phyloP scores from a whole-genome alignment of 129 eudicot species.

The Escallonia rubra region DNA sequence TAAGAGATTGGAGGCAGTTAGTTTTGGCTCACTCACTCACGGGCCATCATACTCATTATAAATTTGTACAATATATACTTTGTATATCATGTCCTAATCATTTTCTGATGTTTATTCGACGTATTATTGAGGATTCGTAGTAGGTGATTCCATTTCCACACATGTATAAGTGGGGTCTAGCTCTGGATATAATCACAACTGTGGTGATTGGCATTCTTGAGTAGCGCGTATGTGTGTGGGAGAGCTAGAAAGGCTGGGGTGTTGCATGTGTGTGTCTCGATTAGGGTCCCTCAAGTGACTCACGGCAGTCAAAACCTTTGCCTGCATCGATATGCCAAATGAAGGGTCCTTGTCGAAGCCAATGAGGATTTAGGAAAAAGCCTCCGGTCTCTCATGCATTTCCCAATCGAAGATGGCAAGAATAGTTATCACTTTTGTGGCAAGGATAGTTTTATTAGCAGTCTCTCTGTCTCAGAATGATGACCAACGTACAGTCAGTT shows the following conservation, averaged over 20 bases:
- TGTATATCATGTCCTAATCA: conserved; percentile 20
- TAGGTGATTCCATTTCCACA: not conserved
- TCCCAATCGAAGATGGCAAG: too few relatives aligned
- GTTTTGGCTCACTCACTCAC: conserved; percentile 29
- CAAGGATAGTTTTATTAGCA: too few relatives aligned
- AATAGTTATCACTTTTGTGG: too few relatives aligned
- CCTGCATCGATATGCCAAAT: not conserved
- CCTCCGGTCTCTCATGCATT: too few relatives aligned
- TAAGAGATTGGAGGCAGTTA: conserved; percentile 2
- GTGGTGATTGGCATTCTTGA: not conserved
- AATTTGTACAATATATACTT: not conserved
- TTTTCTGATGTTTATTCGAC: conserved; percentile 5
- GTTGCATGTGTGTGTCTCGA: conserved; percentile 8
- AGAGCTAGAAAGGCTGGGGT: not conserved
- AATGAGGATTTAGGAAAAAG: not conserved
- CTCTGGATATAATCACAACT: not conserved
- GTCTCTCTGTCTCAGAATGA: too few relatives aligned
- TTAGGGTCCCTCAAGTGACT: conserved; percentile 13
- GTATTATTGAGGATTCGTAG: not conserved
- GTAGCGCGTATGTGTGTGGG: not conserved
- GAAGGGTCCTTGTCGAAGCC: conserved; percentile 10
- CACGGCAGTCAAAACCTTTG: conserved; percentile 13
- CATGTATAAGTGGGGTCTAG: not conserved
- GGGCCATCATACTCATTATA: conserved; percentile 9
- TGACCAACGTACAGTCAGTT: too few relatives aligned